A percentile compares a stretch with the other conserved stretches of the same genome.
These are phyloP conservation scores for Capillidium rhysosporum DNA, from an alignment of 371 early-diverging fungal species.

Conservation along the genomic window DNA sequence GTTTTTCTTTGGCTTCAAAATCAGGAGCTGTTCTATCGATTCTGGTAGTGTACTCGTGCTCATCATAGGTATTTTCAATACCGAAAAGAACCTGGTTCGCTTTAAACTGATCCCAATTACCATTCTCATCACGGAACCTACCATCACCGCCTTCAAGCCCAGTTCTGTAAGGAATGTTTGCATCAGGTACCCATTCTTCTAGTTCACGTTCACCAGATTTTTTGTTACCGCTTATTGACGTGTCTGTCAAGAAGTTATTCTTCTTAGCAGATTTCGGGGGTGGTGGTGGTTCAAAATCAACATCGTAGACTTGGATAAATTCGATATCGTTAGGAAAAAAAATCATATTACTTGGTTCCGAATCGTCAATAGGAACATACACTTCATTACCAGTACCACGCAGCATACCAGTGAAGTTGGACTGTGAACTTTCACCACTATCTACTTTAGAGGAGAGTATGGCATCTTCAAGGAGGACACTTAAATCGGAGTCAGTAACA, in stretches of 20 bases:
- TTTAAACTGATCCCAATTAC: conserved; percentile 96
- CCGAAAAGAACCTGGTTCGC: conserved; percentile 90
- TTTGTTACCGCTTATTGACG: conserved; percentile 55
- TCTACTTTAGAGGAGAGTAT: conserved; percentile 16
- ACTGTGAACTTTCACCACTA: conserved; percentile 13
- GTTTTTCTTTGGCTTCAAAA: conserved; percentile 70
- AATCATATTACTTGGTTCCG: conserved; percentile 24
- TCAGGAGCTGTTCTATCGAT: conserved; percentile 71
- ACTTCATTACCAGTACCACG: conserved; percentile 13
- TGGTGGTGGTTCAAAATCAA: conserved; percentile 27
- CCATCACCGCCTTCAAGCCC: conserved; percentile 8
- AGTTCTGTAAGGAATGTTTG: conserved; percentile 10
- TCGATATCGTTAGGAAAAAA: conserved; percentile 50
- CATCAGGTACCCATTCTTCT: conserved; percentile 67
- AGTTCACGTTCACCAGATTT: conserved; percentile 59
- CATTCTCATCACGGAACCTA: not conserved
- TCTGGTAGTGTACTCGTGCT: conserved; percentile 86
- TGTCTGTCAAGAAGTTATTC: conserved; percentile 69
- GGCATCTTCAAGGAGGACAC: conserved; percentile 48
- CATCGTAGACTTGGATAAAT: conserved; percentile 26
- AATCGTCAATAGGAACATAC: conserved; percentile 12
- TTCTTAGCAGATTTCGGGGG: conserved; percentile 18
- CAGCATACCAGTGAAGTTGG: no score
- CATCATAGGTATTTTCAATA: conserved; percentile 85
- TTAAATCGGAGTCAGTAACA: conserved; percentile 48